Conservation (phyloP, 148 eudicot species). For the Silene uniflora region DNA sequence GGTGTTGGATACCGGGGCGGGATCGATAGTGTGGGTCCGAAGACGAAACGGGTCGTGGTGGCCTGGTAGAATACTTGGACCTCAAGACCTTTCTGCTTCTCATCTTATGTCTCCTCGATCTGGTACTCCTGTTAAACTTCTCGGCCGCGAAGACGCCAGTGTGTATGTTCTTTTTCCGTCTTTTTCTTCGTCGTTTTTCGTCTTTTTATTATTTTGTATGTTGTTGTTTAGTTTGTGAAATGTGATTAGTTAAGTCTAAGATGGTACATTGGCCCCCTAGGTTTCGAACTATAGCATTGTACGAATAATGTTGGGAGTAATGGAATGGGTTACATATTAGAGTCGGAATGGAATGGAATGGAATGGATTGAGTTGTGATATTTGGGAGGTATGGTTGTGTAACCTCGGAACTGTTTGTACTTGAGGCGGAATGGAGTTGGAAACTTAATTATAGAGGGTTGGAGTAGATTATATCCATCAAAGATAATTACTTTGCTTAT, state of each 20-base stretch:
- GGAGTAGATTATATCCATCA: too few species aligned
- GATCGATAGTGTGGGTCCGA: conserved; percentile 88
- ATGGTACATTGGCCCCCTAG: too few species aligned
- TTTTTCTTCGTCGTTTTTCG: not conserved
- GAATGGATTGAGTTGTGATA: not conserved
- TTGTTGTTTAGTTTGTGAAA: not conserved
- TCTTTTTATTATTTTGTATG: not conserved
- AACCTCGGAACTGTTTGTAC: not conserved
- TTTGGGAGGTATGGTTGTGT: too few species aligned
- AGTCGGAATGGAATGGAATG: not conserved
- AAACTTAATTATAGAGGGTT: not conserved
- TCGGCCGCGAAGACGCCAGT: conserved; percentile 94
- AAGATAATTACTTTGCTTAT: too few species aligned
- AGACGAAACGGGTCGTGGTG: conserved; percentile 96
- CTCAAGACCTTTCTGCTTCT: conserved; percentile 63
- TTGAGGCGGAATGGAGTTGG: not conserved
- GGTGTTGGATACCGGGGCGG: conserved; percentile 52
- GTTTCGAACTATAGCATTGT: not conserved
- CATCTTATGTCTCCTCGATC: conserved; percentile 89
- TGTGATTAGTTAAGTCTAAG: not conserved
- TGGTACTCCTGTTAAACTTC: conserved; percentile 97
- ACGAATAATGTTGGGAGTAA: too few species aligned
- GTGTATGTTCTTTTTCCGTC: conserved; percentile 49
- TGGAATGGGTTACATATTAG: too few species aligned
- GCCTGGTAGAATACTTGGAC: conserved; percentile 90